Conservation (phyloP, 2,329 filamentous ascomycete genomes). For the Venturia effusa region DNA sequence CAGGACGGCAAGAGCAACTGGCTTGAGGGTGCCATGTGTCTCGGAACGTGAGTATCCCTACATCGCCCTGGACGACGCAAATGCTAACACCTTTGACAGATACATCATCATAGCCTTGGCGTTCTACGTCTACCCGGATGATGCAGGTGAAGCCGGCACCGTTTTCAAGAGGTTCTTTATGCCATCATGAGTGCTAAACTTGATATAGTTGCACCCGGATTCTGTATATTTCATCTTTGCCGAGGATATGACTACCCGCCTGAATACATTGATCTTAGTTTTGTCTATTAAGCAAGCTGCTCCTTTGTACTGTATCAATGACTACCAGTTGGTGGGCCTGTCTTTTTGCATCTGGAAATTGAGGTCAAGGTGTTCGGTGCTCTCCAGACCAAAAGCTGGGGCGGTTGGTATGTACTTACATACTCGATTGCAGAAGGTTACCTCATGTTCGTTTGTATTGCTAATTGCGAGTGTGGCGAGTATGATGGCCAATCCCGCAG, state of each 20-base stretch:
- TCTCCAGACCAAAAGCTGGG: too few species aligned
- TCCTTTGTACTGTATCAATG: not conserved
- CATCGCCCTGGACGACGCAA: slow-evolving; percentile 10
- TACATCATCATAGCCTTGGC: slow-evolving; percentile 51
- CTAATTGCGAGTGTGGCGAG: too few species aligned
- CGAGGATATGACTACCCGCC: not conserved
- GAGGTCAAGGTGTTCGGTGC: too few species aligned
- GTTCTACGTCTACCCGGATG: slow-evolving; percentile 50
- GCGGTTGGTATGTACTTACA: too few species aligned
- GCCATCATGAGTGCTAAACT: not conserved
- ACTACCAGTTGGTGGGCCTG: not conserved
- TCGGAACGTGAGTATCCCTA: slow-evolving; percentile 30
- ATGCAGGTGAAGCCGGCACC: not conserved
- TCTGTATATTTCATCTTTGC: slow-evolving; percentile 6
- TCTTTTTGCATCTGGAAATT: too few species aligned
- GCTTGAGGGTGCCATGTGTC: slow-evolving; percentile 60
- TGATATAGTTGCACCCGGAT: not conserved
- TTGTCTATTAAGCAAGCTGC: not conserved
- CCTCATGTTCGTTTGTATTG: too few species aligned
- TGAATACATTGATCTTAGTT: not conserved
- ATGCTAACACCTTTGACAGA: slow-evolving; percentile 15
- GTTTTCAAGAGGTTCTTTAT: not conserved
- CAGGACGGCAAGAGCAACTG: slow-evolving; percentile 80
- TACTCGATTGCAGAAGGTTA: too few species aligned
- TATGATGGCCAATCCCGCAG: too few species aligned